A percentile compares a stretch with the other conserved stretches of the same genome.
Conservation (phyloP, 495 filamentous ascomycete genomes). For the Neurospora sp. region DNA sequence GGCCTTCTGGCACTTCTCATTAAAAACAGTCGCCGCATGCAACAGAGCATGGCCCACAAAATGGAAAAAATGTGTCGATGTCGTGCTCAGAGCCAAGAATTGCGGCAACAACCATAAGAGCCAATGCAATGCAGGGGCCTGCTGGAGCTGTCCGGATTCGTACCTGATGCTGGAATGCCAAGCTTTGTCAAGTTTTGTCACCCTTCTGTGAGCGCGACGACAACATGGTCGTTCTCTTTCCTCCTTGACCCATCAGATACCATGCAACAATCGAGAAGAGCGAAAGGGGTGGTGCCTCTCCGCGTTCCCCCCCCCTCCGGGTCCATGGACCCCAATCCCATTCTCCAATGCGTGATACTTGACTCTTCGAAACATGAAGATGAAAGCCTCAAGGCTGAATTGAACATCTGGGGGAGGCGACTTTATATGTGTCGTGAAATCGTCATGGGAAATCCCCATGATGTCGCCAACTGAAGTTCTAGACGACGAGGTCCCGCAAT, state of each 20-base stretch:
- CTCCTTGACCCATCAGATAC: not conserved
- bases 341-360: not conserved
- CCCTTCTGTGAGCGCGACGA: not conserved
- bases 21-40: conserved; percentile 4
- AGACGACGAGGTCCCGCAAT: not conserved
- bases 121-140: not conserved
- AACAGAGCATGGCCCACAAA: not conserved
- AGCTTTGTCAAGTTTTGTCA: not conserved
- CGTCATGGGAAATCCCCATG: not conserved
- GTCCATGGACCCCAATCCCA: not conserved
- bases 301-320: not conserved
- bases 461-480: not conserved
- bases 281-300: not conserved
- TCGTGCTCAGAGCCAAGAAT: conserved; percentile 27
- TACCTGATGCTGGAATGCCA: not conserved
- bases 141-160: not conserved
- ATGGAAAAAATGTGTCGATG: conserved; percentile 16
- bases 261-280: not conserved
- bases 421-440: not conserved
- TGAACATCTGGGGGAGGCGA: not conserved
- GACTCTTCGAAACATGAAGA: not conserved
- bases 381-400: not conserved
- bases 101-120: conserved; percentile 7
- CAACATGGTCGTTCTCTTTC: not conserved
- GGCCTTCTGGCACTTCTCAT: conserved; percentile 1